Base-by-base conservation (phyloP, 78 protist genomes). In the Anaeramoeba ignava region DNA sequence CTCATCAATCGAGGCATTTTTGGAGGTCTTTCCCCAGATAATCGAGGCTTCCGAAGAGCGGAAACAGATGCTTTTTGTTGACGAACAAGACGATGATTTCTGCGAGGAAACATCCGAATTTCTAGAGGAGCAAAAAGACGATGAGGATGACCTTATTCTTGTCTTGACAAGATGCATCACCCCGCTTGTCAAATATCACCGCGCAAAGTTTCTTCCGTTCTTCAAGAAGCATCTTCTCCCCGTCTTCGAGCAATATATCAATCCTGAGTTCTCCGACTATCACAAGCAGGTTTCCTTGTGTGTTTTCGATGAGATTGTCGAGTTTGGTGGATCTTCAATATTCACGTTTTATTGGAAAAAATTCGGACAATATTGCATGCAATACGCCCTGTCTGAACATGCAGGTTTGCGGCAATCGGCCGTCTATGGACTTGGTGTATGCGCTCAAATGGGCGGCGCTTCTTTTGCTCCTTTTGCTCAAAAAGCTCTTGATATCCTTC, bases 241-340 rank as follows among this genome's bases (percentile, higher is more conserved):
- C 39, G 38, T 67, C 82, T 12, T 33, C 34, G 81, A 3, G 37
- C 39, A 81, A 42, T n/a, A n/a, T n/a, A 37, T 86, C n/a, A 42
- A 34, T 80, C 86, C 87, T 3, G 40, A 42, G 23, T 40, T 38
- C 3, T 0, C 42, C 31, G 41, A 39, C 17, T n/a, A 83, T 54
- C 87, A 84, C 78, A 83, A 83, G 41, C 89, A 82, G 42, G 87
- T 90, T 42, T 91, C 92, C 87, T 37, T 93, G 78, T 93, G 96
- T 80, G 80, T 89, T 67, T 82, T 91, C 34, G 94, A 92, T 39
- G 96, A 93, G 84, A 3, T 91, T 12, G 39, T 90, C 73, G 94
- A 92, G 80, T 36, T 40, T 40, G 54, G 87, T 33, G 92, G 91
- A 33, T 67, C 36, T 33, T 38, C 54, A 40, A 54, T 27, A 54